phyloP scores from a whole-genome alignment of 1,284 basidiomycete species.

The Cutaneotrichosporon cavernicola region DNA sequence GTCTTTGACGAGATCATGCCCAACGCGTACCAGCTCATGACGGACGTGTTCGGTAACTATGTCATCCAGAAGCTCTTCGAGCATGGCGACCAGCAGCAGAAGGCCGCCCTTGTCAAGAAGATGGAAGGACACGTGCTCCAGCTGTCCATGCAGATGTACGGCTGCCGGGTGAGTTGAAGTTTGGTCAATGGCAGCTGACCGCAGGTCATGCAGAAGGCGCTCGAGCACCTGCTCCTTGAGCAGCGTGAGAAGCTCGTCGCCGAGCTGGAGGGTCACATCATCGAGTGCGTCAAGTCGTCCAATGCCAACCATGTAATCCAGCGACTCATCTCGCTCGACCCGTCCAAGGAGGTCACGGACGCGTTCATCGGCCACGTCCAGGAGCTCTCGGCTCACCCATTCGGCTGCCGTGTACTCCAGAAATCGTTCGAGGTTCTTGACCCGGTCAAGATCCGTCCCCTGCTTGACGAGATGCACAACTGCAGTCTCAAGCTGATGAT shows the following conservation, averaged over 20 bases:
- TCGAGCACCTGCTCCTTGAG: conserved; percentile 74
- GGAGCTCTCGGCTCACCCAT: conserved; percentile 82
- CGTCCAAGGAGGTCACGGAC: conserved; percentile 70
- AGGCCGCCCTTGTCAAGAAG: conserved; percentile 65
- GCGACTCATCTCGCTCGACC: conserved; percentile 71
- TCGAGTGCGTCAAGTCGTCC: conserved; percentile 85
- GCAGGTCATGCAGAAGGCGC: conserved; percentile 62
- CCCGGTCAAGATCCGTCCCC: conserved; percentile 64
- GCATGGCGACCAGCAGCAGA: conserved; percentile 75
- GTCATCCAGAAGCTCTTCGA: conserved; percentile 95
- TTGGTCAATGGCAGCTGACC: neutral
- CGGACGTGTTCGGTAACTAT: conserved; percentile 97
- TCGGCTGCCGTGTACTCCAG: conserved; percentile 93
- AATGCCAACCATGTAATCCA: conserved; percentile 89
- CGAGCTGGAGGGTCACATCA: conserved; percentile 77
- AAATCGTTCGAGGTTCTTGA: conserved; percentile 84
- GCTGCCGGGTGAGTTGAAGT: conserved; percentile 60
- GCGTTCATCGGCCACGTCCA: conserved; percentile 80
- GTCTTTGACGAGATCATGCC: conserved; percentile 93
- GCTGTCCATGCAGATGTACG: conserved; percentile 90
- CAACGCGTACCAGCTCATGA: conserved; percentile 74
- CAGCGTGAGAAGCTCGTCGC: conserved; percentile 72
- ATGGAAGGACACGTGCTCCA: conserved; percentile 78
- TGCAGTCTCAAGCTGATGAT: conserved; percentile 71
- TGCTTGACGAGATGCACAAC: conserved; percentile 82